Conservation (phyloP, 345 rosid species). For the Noccaea bulbosa region DNA sequence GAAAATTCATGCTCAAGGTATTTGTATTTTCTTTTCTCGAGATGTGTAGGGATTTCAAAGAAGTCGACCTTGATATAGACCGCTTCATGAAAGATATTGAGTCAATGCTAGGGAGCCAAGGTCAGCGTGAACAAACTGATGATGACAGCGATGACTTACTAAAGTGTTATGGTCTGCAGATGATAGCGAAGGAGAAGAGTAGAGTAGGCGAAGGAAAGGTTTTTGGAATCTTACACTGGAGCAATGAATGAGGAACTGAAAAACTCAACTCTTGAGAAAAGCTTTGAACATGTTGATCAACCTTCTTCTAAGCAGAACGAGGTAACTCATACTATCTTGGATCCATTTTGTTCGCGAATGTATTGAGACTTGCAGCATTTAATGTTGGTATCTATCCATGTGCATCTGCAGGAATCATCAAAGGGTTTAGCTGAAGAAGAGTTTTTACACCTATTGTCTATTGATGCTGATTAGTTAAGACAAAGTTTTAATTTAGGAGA, state of each 20-base stretch:
- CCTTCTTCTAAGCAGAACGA: slow-evolving; percentile 47
- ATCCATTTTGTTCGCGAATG: neutral
- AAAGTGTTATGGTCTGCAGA: neutral
- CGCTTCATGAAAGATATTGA: slow-evolving; percentile 74
- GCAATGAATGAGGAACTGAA: slow-evolving; percentile 72
- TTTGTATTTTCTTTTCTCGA: slow-evolving; percentile 8
- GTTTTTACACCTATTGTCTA: slow-evolving; percentile 66
- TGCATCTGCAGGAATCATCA: slow-evolving; percentile 59
- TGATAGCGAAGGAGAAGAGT: slow-evolving; percentile 45
- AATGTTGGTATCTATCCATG: neutral
- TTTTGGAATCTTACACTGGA: slow-evolving; percentile 67
- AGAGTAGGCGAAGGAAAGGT: slow-evolving; percentile 55
- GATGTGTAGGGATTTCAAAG: slow-evolving; percentile 57
- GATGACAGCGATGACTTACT: slow-evolving; percentile 42
- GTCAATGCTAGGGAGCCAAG: slow-evolving; percentile 58
- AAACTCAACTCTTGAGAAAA: slow-evolving; percentile 62
- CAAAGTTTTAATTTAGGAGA: too few species aligned
- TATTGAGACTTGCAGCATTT: neutral
- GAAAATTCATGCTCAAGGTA: neutral
- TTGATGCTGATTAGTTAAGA: slow-evolving; percentile 84
- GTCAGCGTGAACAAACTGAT: slow-evolving; percentile 39
- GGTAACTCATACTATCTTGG: slow-evolving; percentile 46
- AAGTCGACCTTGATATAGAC: slow-evolving; percentile 70
- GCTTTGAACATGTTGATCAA: slow-evolving; percentile 68
- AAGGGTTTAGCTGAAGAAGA: slow-evolving; percentile 54